A percentile compares a stretch with the other conserved stretches of the same genome.
These are phyloP conservation scores for Metarhizium sp. DNA, from an alignment of 2,329 filamentous ascomycete species.

Conservation along the genomic window DNA sequence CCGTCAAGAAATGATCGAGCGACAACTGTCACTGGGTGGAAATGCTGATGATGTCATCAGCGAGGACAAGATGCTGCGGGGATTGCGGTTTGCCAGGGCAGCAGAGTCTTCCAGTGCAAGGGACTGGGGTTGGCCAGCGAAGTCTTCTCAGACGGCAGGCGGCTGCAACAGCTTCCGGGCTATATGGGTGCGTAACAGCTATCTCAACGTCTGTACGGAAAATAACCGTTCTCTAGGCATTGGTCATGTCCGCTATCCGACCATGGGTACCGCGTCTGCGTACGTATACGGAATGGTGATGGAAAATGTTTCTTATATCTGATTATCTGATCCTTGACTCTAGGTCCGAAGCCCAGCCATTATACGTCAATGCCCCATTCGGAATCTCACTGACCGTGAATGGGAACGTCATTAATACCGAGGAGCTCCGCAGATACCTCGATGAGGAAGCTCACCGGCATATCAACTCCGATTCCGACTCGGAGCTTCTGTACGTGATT, in stretches of 20 bases:
- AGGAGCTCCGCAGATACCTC: slow-evolving; percentile 59
- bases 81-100: slow-evolving; percentile 68
- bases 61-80: slow-evolving; percentile 77
- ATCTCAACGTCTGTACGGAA: not conserved
- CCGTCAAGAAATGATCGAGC: slow-evolving; percentile 10
- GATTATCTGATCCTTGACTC: not conserved
- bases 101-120: slow-evolving; percentile 82
- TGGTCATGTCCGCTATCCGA: slow-evolving; percentile 81
- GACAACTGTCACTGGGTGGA: slow-evolving; percentile 3
- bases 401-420: slow-evolving; percentile 75
- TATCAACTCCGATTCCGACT: slow-evolving; percentile 85
- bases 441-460: slow-evolving; percentile 74
- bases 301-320: not conserved
- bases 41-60: slow-evolving; percentile 25
- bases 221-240: slow-evolving; percentile 27
- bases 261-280: slow-evolving; percentile 64
- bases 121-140: slow-evolving; percentile 30
- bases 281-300: slow-evolving; percentile 11
- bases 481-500: slow-evolving; percentile 37
- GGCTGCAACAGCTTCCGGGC: slow-evolving; percentile 52
- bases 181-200: slow-evolving; percentile 53
- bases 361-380: slow-evolving; percentile 78
- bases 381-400: slow-evolving; percentile 78
- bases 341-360: slow-evolving; percentile 82
- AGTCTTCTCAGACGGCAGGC: slow-evolving; percentile 73